Evolutionary conservation across 306 rosid species (phyloP).

Genomic region (Cajanus cajan): DNA sequence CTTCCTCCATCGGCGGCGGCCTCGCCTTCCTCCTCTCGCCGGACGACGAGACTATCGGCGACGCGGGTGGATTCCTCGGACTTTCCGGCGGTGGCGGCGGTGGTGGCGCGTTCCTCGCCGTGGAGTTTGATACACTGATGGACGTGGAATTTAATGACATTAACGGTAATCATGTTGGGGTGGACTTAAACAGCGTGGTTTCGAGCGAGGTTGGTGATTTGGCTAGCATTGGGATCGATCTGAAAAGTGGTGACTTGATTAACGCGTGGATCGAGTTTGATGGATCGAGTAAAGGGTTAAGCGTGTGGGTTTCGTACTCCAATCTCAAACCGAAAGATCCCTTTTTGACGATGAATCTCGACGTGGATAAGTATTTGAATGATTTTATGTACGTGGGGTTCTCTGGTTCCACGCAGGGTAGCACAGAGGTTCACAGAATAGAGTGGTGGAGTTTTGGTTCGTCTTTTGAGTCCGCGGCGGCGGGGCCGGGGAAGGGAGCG

Average conservation of each 20-base stretch:
- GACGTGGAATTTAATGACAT: slow-evolving; percentile 86
- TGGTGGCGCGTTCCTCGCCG: slow-evolving; percentile 59
- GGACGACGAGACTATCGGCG: slow-evolving; percentile 58
- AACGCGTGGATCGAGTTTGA: slow-evolving; percentile 89
- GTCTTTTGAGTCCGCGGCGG: slow-evolving; percentile 37
- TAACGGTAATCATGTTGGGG: slow-evolving; percentile 93
- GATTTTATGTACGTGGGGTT: slow-evolving; percentile 97
- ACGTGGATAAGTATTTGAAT: slow-evolving; percentile 59
- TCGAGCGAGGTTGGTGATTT: slow-evolving; percentile 61
- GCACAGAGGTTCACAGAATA: slow-evolving; percentile 80
- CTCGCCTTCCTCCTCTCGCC: slow-evolving; percentile 78
- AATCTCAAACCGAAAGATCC: slow-evolving; percentile 85
- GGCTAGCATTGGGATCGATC: slow-evolving; percentile 60
- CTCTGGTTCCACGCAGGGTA: slow-evolving; percentile 94
- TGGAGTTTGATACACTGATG: slow-evolving; percentile 90
- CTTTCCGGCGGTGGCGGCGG: slow-evolving; percentile 21
- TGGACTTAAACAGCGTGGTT: slow-evolving; percentile 80
- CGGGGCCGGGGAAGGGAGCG: no score
- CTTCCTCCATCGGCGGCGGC: slow-evolving; percentile 93
- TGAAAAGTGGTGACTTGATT: slow-evolving; percentile 78
- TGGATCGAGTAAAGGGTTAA: slow-evolving; percentile 53
- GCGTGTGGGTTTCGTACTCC: slow-evolving; percentile 79
- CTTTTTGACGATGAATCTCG: slow-evolving; percentile 57
- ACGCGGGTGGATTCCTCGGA: slow-evolving; percentile 83
- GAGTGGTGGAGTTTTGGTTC: slow-evolving; percentile 99